Conservation (phyloP, 345 rosid genomes). For the Dimocarpus longan region DNA sequence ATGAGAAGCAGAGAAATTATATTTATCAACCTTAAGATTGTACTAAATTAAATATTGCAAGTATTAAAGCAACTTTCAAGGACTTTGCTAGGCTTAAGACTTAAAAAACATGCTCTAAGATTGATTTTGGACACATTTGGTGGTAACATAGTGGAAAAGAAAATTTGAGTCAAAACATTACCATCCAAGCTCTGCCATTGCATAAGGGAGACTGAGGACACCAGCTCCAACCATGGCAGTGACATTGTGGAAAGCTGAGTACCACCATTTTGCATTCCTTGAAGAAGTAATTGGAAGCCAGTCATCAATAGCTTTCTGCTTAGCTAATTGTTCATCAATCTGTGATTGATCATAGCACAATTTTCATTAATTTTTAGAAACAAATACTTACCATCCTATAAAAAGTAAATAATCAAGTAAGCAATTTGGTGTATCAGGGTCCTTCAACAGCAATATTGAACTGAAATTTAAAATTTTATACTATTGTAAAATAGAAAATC, state of each 20-base stretch:
- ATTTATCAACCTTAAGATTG: background rate
- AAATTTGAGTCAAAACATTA: slow-evolving; percentile 23
- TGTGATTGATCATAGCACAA: slow-evolving; percentile 13
- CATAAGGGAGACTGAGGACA: slow-evolving; percentile 80
- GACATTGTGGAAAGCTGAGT: slow-evolving; percentile 85
- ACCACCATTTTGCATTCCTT: slow-evolving; percentile 92
- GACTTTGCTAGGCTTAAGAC: background rate
- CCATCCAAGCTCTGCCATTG: slow-evolving; percentile 86
- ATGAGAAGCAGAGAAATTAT: background rate
- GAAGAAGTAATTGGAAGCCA: slow-evolving; percentile 82
- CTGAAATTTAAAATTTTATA: background rate
- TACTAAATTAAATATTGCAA: background rate
- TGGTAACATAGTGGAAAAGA: no score
- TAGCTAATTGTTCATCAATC: slow-evolving; percentile 35
- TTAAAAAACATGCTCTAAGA: no score
- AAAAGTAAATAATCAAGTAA: background rate
- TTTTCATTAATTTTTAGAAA: background rate
- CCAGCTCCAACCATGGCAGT: slow-evolving; percentile 96
- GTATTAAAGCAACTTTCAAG: background rate
- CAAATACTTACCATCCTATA: background rate
- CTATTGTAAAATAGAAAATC: background rate
- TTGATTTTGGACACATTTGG: no score
- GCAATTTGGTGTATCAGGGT: background rate
- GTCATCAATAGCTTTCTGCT: slow-evolving; percentile 63
- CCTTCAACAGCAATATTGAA: background rate